Evolutionary conservation across 2,329 filamentous ascomycete genomes (phyloP).

Genomic region (Neocatenulostroma microsporum): DNA sequence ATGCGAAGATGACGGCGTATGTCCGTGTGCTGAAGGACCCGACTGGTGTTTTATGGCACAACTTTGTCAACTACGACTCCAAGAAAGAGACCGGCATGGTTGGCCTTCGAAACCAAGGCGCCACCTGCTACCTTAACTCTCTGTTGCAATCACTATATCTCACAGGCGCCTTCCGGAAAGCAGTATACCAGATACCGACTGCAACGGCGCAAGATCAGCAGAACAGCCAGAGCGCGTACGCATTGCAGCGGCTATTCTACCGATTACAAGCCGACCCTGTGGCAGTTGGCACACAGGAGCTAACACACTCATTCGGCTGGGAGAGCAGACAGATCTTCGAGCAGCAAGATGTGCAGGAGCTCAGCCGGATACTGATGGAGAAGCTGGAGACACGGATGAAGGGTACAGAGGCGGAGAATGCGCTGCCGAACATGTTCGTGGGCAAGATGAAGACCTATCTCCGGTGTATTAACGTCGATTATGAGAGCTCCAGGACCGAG

Average conservation of each 20-base stretch:
- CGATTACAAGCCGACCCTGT: conserved; percentile 77
- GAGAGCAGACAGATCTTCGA: conserved; percentile 97
- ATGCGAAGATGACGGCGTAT: conserved; percentile 73
- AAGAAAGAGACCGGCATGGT: conserved; percentile 98
- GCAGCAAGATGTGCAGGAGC: conserved; percentile 95
- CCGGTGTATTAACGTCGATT: conserved; percentile 95
- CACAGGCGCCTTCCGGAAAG: conserved; percentile 86
- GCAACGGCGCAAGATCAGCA: conserved; percentile 69
- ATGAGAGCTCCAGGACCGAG: conserved; percentile 89
- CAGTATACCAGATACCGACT: conserved; percentile 95
- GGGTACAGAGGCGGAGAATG: conserved; percentile 82
- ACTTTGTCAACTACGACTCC: conserved; percentile 93
- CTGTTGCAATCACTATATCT: conserved; percentile 41
- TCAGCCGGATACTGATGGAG: conserved; percentile 96
- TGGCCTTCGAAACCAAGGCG: conserved; percentile 91
- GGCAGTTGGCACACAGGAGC: conserved; percentile 82
- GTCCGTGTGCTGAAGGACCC: conserved; percentile 77
- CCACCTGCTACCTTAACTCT: conserved; percentile 51
- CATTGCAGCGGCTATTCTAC: conserved; percentile 88
- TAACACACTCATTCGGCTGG: conserved; percentile 97
- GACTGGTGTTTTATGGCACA: conserved; percentile 84
- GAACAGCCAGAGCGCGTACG: conserved; percentile 73
- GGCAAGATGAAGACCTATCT: conserved; percentile 99
- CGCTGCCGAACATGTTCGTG: conserved; percentile 82
- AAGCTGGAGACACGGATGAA: conserved; percentile 98